Evolutionary conservation across 2,329 filamentous ascomycete genomes (phyloP), one percentile per base, ranked within the genome.

Genomic region (Aspergillus tamarii): DNA sequence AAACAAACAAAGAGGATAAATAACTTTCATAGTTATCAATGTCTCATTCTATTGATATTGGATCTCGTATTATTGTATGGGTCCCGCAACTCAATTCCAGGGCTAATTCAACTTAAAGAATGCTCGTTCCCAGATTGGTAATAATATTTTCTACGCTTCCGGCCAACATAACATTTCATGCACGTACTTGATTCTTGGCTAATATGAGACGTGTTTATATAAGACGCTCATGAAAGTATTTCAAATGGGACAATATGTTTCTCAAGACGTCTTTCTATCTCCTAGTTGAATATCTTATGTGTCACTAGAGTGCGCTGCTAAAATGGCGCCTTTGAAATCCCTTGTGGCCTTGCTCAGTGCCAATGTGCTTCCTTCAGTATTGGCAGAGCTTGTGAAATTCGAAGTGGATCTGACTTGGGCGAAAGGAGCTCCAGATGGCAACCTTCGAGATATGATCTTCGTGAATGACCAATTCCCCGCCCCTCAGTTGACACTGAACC

Each of bases 381-480:
- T 55, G 32, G 52, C 52, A 39, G 23, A 55, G 32, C 32, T 55
- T 5, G 61, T 63, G 6, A 57, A 53, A 23, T 59, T 63, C 12
- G 45, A 52, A 21, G 60, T 63, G 61, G 72, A 78, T 53, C 61
- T 79, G 16, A 77, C 74, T 48, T 77, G 74, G 74, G 72, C 72
- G 43, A 67, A 72, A 28, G 73, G 75, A 21, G 70, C 73, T 11
- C 72, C 74, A 0, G 72, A 77, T 64, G 76, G 76, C 21, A 70
- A 73, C 67, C 67, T 66, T 11, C 68, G 75, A 9, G 70, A 76
- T 19, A 72, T 74, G 64, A 69, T 78, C 21, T 71, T 74, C 39
- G 73, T 75, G 63, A 78, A 78, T 59, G 70, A 70, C 6, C 68
- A 71, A 53, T 76, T 75, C 52, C 76, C 76, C 6, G 74, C 73